Conservation (phyloP, 805 yeast species). For the Sugiyamaella marilandica region DNA sequence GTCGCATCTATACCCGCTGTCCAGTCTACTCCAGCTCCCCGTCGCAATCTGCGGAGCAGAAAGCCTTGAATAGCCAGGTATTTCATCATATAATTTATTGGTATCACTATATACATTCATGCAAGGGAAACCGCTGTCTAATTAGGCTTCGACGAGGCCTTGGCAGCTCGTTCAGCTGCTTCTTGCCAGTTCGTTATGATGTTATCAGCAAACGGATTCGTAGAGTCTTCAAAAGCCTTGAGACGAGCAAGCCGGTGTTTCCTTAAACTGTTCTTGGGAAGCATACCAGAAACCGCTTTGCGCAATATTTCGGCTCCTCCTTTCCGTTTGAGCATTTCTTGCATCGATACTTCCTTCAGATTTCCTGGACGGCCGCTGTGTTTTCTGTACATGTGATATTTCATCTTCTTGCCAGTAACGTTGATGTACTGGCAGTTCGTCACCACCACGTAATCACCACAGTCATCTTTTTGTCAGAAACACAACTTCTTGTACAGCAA, state of each 20-base stretch:
- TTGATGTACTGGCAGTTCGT: conserved; percentile 81
- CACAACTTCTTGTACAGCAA: not conserved
- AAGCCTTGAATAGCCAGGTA: not conserved
- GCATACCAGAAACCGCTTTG: conserved; percentile 92
- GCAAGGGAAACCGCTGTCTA: not conserved
- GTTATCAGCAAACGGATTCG: conserved; percentile 80
- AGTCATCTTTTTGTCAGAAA: conserved; percentile 46
- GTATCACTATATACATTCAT: not conserved
- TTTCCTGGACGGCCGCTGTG: conserved; percentile 91
- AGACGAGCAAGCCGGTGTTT: conserved; percentile 74
- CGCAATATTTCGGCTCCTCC: conserved; percentile 84
- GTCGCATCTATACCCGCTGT: not conserved
- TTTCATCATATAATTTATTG: not conserved
- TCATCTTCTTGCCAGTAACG: conserved; percentile 79
- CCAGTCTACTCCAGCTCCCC: conserved; percentile 1
- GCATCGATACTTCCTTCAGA: conserved; percentile 77
- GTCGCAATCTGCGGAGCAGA: conserved; percentile 1
- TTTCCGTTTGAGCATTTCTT: conserved; percentile 62
- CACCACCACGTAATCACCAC: conserved; percentile 96
- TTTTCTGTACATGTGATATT: conserved; percentile 78
- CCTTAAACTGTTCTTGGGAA: conserved; percentile 86
- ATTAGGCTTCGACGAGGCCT: not conserved
- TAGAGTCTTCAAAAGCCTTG: conserved; percentile 81
- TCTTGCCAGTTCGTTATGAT: conserved; percentile 83
- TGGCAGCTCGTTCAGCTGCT: conserved; percentile 14